phyloP scores from a whole-genome alignment of 1,284 basidiomycete genomes.

The Cutaneotrichosporon sp. region DNA sequence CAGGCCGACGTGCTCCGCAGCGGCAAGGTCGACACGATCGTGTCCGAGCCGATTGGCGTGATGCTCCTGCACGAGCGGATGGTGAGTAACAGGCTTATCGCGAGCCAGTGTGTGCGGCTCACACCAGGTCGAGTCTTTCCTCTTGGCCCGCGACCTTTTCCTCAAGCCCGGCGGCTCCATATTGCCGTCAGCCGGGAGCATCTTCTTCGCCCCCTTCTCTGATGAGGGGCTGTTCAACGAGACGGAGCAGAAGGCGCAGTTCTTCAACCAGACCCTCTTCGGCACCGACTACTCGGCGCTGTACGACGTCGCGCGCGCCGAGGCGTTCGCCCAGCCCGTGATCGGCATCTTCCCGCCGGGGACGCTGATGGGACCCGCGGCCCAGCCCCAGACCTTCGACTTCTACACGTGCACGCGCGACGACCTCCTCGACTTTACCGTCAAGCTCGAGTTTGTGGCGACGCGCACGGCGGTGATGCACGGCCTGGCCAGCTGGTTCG shows the following conservation, averaged over 20 bases:
- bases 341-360: conserved; percentile 54
- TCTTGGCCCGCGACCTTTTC: conserved; percentile 56
- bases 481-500: conserved; percentile 54
- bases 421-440: conserved; percentile 50
- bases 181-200: conserved; percentile 55
- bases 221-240: conserved; percentile 57
- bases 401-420: conserved; percentile 50
- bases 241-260: conserved; percentile 55
- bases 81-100: conserved; percentile 39
- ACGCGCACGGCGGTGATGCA: conserved; percentile 50
- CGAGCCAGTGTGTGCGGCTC: too few relatives aligned
- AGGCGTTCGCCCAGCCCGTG: conserved; percentile 54
- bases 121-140: conserved; percentile 54
- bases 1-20: conserved; percentile 42
- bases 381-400: conserved; percentile 49
- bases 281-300: conserved; percentile 52
- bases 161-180: conserved; percentile 56
- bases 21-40: conserved; percentile 57
- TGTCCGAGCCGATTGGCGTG: conserved; percentile 59
- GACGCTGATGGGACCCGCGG: conserved; percentile 42
- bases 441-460: conserved; percentile 49
- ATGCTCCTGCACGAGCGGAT: conserved; percentile 59
- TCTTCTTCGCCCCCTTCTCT: conserved; percentile 57
- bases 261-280: conserved; percentile 54
- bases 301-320: conserved; percentile 42